Percentiles rank a stretch among this genome's conserved stretches.
These are phyloP conservation scores for Coemansia reversa DNA, from an alignment of 192 early-diverging fungal species.

Conservation along the genomic window DNA sequence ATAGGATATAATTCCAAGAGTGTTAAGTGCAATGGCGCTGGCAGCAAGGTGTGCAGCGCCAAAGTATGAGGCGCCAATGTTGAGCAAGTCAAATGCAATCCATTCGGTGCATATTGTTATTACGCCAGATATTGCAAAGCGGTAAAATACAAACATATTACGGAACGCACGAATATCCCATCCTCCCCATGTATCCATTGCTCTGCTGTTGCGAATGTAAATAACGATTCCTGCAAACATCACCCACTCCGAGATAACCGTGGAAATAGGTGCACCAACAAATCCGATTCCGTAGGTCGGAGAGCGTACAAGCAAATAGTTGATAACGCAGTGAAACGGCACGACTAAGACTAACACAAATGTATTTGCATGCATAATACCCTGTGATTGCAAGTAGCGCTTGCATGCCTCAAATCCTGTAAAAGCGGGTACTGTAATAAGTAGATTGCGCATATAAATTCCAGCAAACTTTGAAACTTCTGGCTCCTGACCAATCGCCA, in stretches of 20 bases:
- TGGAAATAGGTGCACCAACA: conserved; percentile 77
- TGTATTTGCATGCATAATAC: conserved; percentile 76
- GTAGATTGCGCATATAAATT: conserved; percentile 60
- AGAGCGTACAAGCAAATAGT: conserved; percentile 74
- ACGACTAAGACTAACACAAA: conserved; percentile 64
- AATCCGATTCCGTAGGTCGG: conserved; percentile 65
- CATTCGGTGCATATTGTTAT: conserved; percentile 79
- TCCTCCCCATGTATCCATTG: conserved; percentile 77
- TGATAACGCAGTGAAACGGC: conserved; percentile 71
- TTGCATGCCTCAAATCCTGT: conserved; percentile 76
- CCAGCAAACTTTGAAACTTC: conserved; percentile 61
- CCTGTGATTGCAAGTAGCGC: conserved; percentile 81
- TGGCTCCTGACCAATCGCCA: conserved; percentile 68
- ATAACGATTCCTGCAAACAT: conserved; percentile 62
- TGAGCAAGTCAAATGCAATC: conserved; percentile 71
- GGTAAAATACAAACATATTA: conserved; percentile 59
- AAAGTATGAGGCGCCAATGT: conserved; percentile 69
- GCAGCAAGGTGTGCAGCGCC: conserved; percentile 73
- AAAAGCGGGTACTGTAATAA: conserved; percentile 69
- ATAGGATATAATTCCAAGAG: conserved; percentile 63
- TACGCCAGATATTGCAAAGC: conserved; percentile 72
- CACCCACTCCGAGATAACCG: conserved; percentile 64
- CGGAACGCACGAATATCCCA: conserved; percentile 67
- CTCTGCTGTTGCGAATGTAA: conserved; percentile 63
- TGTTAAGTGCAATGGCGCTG: conserved; percentile 67